Conservation (phyloP, 2,329 filamentous ascomycete species). For the Microsporum audouinii region DNA sequence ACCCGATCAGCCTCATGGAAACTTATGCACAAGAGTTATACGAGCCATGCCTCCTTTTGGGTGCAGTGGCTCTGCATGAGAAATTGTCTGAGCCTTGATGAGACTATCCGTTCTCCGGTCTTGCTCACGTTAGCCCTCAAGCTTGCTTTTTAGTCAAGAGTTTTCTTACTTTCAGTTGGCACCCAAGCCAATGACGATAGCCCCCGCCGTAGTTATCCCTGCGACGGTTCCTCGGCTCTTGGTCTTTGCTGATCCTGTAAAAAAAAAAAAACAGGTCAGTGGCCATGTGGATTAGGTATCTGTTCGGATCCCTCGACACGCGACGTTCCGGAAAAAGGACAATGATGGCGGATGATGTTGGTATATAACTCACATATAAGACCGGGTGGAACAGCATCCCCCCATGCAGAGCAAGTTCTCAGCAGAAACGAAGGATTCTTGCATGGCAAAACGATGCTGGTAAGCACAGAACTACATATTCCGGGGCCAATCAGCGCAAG, state of each 20-base stretch:
- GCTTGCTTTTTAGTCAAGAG: neutral
- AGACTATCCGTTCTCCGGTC: neutral
- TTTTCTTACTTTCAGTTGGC: neutral
- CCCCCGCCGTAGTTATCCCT: neutral
- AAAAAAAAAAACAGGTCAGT: neutral
- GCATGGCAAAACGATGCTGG: no score
- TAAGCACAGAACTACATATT: neutral
- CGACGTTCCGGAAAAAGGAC: neutral
- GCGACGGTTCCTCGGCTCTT: neutral
- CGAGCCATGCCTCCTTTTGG: neutral
- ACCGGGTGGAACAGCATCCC: no score
- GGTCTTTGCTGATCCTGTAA: neutral
- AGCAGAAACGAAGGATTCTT: no score
- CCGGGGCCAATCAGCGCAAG: neutral
- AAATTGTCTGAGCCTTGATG: neutral
- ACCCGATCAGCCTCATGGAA: neutral
- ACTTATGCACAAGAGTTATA: neutral
- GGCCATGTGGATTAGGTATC: neutral
- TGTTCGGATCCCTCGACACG: neutral
- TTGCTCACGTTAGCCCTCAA: neutral
- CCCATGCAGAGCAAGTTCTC: no score
- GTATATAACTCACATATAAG: no score
- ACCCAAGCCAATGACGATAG: neutral
- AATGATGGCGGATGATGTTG: neutral
- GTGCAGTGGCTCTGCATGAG: neutral